Conservation (phyloP, 2,329 filamentous ascomycete species). For the Fonsecaea pedrosoi region DNA sequence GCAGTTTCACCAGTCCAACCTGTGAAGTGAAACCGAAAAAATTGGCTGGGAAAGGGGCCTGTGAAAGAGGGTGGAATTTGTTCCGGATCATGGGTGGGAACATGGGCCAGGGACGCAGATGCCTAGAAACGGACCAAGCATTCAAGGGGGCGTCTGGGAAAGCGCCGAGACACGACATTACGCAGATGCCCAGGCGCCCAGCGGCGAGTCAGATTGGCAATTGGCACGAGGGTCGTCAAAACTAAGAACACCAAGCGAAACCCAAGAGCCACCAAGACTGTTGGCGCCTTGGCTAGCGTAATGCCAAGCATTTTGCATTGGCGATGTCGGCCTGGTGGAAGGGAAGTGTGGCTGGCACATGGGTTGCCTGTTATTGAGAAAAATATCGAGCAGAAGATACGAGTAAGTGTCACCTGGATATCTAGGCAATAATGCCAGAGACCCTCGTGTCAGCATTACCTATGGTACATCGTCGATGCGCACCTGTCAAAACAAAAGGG, state of each 20-base stretch:
- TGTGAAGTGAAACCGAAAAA: neutral
- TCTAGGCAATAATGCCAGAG: neutral
- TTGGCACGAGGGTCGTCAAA: conserved; percentile 12
- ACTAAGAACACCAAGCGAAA: conserved; percentile 22
- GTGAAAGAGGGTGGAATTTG: neutral
- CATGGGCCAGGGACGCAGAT: neutral
- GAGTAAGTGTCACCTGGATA: neutral
- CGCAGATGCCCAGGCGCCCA: conserved; percentile 27
- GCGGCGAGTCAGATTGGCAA: conserved; percentile 14
- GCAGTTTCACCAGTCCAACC: neutral
- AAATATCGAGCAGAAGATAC: neutral
- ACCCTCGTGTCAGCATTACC: neutral
- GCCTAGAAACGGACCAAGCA: conserved; percentile 18
- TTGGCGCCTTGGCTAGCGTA: conserved; percentile 15
- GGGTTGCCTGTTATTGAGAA: neutral
- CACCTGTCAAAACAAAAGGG: neutral
- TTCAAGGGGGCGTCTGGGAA: neutral
- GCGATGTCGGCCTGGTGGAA: too few species aligned
- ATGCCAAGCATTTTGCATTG: conserved; percentile 12
- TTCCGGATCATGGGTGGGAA: neutral
- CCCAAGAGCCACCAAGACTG: conserved; percentile 22
- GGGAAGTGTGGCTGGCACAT: neutral
- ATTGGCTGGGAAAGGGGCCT: neutral
- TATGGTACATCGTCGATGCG: neutral
- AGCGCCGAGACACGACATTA: conserved; percentile 24